phyloP scores from a whole-genome alignment of 228 moss, liverwort and hornwort species.

The Sphagnum magellanicum region DNA sequence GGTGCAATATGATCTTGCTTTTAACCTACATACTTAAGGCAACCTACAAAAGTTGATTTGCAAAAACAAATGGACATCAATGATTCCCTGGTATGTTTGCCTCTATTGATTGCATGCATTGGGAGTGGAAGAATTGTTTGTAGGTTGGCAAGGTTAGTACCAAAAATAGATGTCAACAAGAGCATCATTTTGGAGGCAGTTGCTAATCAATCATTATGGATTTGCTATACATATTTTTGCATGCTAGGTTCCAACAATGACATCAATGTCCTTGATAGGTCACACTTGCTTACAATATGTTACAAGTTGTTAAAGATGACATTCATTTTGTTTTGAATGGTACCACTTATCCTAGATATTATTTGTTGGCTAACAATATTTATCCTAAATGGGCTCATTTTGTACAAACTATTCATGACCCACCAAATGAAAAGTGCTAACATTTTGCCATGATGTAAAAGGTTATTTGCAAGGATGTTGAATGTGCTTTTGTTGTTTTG shows the following conservation, averaged over 20 bases:
- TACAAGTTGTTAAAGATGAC: constrained; percentile 9
- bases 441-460: constrained; percentile 26
- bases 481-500: constrained; percentile 27
- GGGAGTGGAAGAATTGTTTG: constrained; percentile 44
- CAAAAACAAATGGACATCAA: constrained; percentile 24
- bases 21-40: constrained; percentile 22
- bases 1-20: constrained; percentile 5
- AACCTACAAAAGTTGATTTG: constrained; percentile 17
- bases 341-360: constrained; percentile 23
- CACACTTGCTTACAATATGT: constrained; percentile 20
- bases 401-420: constrained; percentile 28
- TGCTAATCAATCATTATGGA: constrained; percentile 29
- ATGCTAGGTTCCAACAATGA: constrained; percentile 29
- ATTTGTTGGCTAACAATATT: constrained; percentile 35
- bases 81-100: constrained; percentile 37
- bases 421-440: constrained; percentile 17
- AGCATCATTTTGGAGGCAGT: constrained; percentile 34
- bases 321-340: constrained; percentile 23
- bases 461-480: constrained; percentile 20
- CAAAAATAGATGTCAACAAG: constrained; percentile 32
- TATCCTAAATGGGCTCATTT: constrained; percentile 32
- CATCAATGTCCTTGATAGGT: constrained; percentile 25
- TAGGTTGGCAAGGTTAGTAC: constrained; percentile 25
- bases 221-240: constrained; percentile 33
- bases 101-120: constrained; percentile 46